Evolutionary conservation across 129 eudicot species (phyloP), one percentile per base, ranked within the genome.

Genomic region (Tanacetum coccineum): DNA sequence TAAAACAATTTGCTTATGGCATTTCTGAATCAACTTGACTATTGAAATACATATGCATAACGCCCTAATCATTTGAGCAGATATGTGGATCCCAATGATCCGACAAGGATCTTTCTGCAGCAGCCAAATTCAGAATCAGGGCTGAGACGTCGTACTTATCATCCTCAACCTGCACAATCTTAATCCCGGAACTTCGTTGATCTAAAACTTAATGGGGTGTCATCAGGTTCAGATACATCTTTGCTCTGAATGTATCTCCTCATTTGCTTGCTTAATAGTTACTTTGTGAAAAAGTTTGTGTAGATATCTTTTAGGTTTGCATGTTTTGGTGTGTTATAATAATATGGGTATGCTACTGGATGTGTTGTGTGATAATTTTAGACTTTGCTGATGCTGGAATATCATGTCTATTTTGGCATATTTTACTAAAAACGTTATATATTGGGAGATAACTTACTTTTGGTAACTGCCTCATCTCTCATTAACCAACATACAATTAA

Each of bases 71-170:
- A 7, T n/a, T 71, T 70, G 64, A 78, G 81, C 90, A 91, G 97
- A 55, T 91, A 91, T 62, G 97, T 91, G 26, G 98, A 92, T 72
- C 98, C 98, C 0, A 92, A 84, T 79, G 96, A 92, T 62, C 98
- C 98, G 2, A 88, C 98, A 53, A 88, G 74, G 67, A 88, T 92
- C 57, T 92, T 88, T 80, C 80, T 92, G 79, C 98, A 92, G 84
- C 98, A 92, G 84, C 98, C 98, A 7, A 92, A 76, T 68, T 36
- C 96, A 15, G 92, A 84, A 60, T 72, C 95, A 13, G 88, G 86
- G 70, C 59, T 92, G 64, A 85, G 98, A 80, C 89, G 98, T 70
- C 85, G 98, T 45, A 76, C 91, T 8, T 92, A 92, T 83, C 94
- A 92, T 11, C 76, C 94, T 9, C 93, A 78, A 13, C 30, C 75